Percentiles rank a stretch among this genome's conserved stretches.
Conservation (phyloP, 176 grass and related monocot genomes). For the Bromus sterilis region DNA sequence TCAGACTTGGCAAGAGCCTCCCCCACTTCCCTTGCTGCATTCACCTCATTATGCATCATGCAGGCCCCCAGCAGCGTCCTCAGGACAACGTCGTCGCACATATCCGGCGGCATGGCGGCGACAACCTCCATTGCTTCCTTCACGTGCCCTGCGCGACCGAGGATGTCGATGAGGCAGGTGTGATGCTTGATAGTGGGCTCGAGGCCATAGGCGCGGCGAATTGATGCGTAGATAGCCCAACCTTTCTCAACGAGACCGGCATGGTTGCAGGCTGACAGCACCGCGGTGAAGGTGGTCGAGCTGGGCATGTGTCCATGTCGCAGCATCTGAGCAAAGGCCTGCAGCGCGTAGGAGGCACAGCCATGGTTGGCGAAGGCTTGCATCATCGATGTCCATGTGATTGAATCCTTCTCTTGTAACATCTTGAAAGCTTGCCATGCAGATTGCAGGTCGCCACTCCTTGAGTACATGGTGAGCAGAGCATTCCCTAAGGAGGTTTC, state of each 20-base stretch:
- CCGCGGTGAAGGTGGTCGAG: slow-evolving; percentile 54
- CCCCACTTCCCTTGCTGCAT: slow-evolving; percentile 37
- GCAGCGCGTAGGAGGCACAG: slow-evolving; percentile 21
- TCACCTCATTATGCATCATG: slow-evolving; percentile 47
- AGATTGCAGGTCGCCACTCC: slow-evolving; percentile 49
- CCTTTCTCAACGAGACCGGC: slow-evolving; percentile 47
- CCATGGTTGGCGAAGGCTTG: slow-evolving; percentile 75
- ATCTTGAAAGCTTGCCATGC: slow-evolving; percentile 39
- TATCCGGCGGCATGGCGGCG: background rate
- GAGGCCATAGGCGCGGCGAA: slow-evolving; percentile 28
- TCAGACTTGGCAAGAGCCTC: slow-evolving; percentile 22
- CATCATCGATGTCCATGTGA: slow-evolving; percentile 67
- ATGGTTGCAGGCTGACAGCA: slow-evolving; percentile 70
- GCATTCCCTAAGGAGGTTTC: slow-evolving; percentile 48
- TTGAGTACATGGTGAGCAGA: slow-evolving; percentile 65
- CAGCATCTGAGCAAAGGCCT: slow-evolving; percentile 46
- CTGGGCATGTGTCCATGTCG: slow-evolving; percentile 39
- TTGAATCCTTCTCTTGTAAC: slow-evolving; percentile 35
- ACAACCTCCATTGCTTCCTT: slow-evolving; percentile 61
- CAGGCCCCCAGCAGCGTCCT: slow-evolving; percentile 49
- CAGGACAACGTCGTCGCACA: slow-evolving; percentile 33
- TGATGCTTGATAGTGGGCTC: slow-evolving; percentile 55
- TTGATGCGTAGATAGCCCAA: slow-evolving; percentile 28
- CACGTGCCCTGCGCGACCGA: slow-evolving; percentile 39
- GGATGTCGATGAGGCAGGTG: slow-evolving; percentile 63